A percentile compares a stretch with the other conserved stretches of the same genome.
phyloP scores from a whole-genome alignment of 306 rosid genomes.

The Leucaena leucocephala region DNA sequence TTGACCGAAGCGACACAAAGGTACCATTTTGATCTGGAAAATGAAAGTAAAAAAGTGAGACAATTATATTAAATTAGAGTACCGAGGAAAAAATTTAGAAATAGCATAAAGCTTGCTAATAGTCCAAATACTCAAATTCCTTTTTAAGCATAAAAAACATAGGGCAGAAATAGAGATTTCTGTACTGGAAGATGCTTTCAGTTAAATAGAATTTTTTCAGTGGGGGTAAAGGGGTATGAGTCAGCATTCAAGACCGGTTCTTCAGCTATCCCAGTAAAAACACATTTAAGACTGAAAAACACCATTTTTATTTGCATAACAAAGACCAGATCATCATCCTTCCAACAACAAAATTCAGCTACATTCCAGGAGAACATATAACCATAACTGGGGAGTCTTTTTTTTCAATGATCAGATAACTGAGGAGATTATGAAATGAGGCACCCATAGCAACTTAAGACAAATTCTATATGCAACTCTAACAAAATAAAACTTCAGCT shows the following conservation, averaged over 20 bases:
- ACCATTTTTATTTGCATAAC: background rate
- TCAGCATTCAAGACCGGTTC: background rate
- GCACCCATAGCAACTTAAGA: background rate
- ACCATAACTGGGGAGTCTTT: background rate
- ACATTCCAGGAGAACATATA: background rate
- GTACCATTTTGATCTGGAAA: conserved; percentile 56
- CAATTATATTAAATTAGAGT: conserved; percentile 16
- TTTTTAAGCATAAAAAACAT: background rate
- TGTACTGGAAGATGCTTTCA: background rate
- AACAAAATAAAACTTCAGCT: conserved; percentile 21
- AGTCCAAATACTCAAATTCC: background rate
- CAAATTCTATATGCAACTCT: background rate
- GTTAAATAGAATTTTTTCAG: background rate
- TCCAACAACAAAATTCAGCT: background rate
- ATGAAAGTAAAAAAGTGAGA: conserved; percentile 28
- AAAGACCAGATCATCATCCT: conserved; percentile 17
- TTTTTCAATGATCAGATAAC: no score
- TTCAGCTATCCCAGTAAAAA: background rate
- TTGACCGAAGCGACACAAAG: conserved; percentile 39
- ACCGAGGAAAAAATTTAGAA: background rate
- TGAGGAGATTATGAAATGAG: no score
- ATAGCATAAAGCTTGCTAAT: background rate
- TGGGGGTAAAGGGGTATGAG: background rate
- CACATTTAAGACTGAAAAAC: background rate
- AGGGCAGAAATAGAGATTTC: background rate